Base-by-base conservation (phyloP, 1,139 yeast species). In the Ashbya aceris region DNA sequence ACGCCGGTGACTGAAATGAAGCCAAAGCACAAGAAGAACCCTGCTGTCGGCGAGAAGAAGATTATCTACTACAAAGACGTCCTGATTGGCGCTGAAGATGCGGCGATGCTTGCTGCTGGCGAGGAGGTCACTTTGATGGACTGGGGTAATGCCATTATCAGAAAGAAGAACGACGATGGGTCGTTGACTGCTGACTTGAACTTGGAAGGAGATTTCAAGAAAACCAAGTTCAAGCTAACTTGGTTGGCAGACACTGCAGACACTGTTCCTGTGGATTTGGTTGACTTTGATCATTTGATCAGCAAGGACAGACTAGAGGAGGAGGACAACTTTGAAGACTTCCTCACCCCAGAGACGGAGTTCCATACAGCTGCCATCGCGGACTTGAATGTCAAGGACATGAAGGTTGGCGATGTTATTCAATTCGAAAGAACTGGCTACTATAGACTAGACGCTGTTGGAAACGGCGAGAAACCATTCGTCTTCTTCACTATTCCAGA, bases 341-440 rank as follows among this genome's bases (percentile, higher is more conserved):
- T 80, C 77, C 69, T 91, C 52, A 91, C 96, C 38, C 85, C 86
- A 48, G 70, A 79, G 54, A 87, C 97, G 42, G 93, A 84, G 64
- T 87, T 91, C 78, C 83, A 75, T 61, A 71, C 85, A 42, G 63
- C 70, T 37, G 96, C 94, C 31, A 58, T 74, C 53, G 97, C 89
- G 52, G 97, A 91, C 63, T 64, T 77, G 55, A 91, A 89, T 61
- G 76, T 89, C 49, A 76, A 73, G 56, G 65, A 72, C 45, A 75
- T 91, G 74, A 77, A 83, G 70, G 81, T 70, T 51, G 96, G 95
- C 50, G 95, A 85, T 51, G 73, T 89, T 47, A 80, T 91, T 54
- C 97, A 91, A 69, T 86, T 91, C 54, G 97, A 91, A 70, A 83
- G 98, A 74, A 91, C 91, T 74, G 97, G 97, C 53, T 91, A 86